These are phyloP conservation scores for Phytophthora melonis DNA, from an alignment of 352 stramenopile species.

Conservation along the genomic window DNA sequence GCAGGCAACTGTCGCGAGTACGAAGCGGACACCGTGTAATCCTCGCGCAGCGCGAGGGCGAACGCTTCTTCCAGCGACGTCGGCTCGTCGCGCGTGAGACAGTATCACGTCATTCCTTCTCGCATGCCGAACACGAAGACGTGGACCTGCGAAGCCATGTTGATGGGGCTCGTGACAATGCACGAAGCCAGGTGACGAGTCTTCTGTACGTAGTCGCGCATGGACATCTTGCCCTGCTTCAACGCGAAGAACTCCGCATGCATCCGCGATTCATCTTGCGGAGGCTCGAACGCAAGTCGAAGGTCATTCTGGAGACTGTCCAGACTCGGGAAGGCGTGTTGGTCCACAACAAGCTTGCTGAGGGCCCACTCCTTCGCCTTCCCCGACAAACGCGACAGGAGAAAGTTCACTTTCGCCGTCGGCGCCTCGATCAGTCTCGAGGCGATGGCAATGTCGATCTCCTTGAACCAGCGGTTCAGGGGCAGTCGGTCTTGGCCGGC, in stretches of 20 bases:
- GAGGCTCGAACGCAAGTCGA: not conserved
- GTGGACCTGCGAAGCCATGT: slow-evolving; percentile 20
- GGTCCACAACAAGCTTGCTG: slow-evolving; percentile 2
- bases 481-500: not conserved
- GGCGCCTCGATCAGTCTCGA: not conserved
- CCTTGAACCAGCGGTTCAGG: not conserved
- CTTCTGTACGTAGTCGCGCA: no score
- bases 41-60: no score
- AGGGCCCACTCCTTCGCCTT: slow-evolving; percentile 18
- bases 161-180: slow-evolving; percentile 12
- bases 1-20: no score
- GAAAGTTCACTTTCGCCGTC: slow-evolving; percentile 3
- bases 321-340: no score
- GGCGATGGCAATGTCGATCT: not conserved
- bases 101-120: slow-evolving; percentile 16
- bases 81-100: slow-evolving; percentile 2
- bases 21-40: no score
- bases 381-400: not conserved
- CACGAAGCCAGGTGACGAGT: slow-evolving; percentile 8
- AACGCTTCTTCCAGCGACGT: no score
- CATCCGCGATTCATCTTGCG: no score
- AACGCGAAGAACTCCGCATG: no score
- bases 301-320: not conserved
- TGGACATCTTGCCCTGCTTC: no score
- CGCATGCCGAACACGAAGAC: slow-evolving; percentile 26